Evolutionary conservation across 148 eudicot species (phyloP).

Genomic region (Camellia japonica): DNA sequence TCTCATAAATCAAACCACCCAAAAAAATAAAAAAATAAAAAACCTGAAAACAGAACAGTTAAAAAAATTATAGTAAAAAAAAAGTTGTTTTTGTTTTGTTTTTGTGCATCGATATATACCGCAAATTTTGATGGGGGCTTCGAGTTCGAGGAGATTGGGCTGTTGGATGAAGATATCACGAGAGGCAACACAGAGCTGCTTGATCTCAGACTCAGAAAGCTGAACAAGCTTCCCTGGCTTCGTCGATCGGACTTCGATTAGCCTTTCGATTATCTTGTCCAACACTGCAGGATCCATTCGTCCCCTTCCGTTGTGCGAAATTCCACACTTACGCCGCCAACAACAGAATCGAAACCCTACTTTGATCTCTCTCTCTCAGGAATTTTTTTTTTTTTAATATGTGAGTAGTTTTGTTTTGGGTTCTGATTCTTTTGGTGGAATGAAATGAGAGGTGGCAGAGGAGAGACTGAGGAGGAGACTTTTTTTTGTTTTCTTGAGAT

Average conservation of each 20-base stretch:
- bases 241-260: constrained; percentile 71
- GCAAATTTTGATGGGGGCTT: constrained; percentile 94
- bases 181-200: constrained; percentile 77
- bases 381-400: too few species aligned
- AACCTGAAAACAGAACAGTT: too few species aligned
- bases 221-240: constrained; percentile 91
- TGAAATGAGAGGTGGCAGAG: background rate
- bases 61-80: too few species aligned
- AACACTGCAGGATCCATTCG: constrained; percentile 54
- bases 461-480: background rate
- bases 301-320: too few species aligned
- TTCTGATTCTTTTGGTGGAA: background rate
- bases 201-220: constrained; percentile 85
- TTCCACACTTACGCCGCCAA: background rate
- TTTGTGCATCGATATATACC: constrained; percentile 31
- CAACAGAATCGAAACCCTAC: constrained; percentile 1
- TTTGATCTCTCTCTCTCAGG: too few species aligned
- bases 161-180: constrained; percentile 75
- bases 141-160: constrained; percentile 86
- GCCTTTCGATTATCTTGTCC: constrained; percentile 78
- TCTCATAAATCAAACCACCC: too few species aligned
- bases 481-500: background rate
- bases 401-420: background rate
- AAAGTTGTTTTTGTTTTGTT: too few species aligned
- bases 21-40: background rate